These are phyloP conservation scores for Chaetomium cochliodes DNA, from an alignment of 495 filamentous ascomycete genomes.

Conservation along the genomic window DNA sequence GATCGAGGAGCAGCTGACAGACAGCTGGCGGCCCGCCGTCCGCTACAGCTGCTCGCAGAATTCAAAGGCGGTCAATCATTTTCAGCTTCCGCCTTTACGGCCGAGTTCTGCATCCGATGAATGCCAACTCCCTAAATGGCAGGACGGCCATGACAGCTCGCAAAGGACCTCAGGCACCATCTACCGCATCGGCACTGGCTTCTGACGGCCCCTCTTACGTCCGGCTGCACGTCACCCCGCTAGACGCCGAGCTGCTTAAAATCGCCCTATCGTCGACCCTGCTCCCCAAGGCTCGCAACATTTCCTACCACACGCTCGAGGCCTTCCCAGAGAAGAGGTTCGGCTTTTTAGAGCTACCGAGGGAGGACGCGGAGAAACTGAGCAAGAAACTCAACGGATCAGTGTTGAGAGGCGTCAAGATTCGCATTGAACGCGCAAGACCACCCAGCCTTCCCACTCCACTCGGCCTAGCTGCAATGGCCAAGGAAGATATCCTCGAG, in stretches of 20 bases:
- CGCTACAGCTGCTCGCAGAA: neutral
- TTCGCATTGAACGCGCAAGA: slow-evolving; percentile 75
- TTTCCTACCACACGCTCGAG: slow-evolving; percentile 79
- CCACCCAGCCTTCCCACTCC: slow-evolving; percentile 46
- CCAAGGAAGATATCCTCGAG: slow-evolving; percentile 40
- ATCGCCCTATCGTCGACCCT: slow-evolving; percentile 67
- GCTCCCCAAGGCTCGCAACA: slow-evolving; percentile 62
- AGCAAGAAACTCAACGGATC: slow-evolving; percentile 91
- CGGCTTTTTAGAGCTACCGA: slow-evolving; percentile 83
- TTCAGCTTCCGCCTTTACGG: neutral
- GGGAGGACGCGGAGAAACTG: slow-evolving; percentile 78
- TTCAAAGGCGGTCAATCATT: slow-evolving; percentile 2
- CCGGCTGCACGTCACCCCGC: slow-evolving; percentile 81
- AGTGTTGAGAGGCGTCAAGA: slow-evolving; percentile 79
- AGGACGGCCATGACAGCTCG: slow-evolving; percentile 24
- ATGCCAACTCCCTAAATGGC: neutral
- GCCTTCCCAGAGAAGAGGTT: slow-evolving; percentile 87
- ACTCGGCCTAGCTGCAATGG: slow-evolving; percentile 37
- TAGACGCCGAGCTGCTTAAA: slow-evolving; percentile 67
- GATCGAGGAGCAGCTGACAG: neutral
- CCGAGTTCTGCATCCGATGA: neutral
- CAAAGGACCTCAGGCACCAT: neutral
- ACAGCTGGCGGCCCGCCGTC: neutral
- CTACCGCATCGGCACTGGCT: neutral
- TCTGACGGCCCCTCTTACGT: slow-evolving; percentile 28